These are phyloP conservation scores for Ecytonucleospora hepatopenaei DNA, from an alignment of 371 early-diverging fungal species.

Conservation along the genomic window DNA sequence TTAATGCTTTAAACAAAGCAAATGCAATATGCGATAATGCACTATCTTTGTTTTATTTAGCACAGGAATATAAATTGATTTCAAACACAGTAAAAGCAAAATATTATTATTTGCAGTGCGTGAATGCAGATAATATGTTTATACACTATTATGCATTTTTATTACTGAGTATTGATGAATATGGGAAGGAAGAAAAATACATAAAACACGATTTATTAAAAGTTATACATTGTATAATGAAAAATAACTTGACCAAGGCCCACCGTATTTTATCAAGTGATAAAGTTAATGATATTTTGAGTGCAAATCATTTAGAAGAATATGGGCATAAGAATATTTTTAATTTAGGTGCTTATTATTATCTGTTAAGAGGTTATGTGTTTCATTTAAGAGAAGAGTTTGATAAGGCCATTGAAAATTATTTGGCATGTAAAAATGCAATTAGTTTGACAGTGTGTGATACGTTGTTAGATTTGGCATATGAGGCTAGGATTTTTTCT, in stretches of 20 bases:
- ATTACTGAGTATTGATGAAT: not conserved
- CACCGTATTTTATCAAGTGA: conserved; percentile 12
- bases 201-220: not conserved
- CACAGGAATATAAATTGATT: conserved; percentile 40
- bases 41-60: conserved; percentile 31
- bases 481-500: conserved; percentile 17
- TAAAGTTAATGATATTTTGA: conserved; percentile 19
- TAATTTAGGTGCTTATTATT: conserved; percentile 6
- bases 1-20: conserved; percentile 26
- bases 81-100: conserved; percentile 35
- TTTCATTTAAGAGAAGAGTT: conserved; percentile 31
- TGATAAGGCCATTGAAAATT: conserved; percentile 31
- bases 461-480: conserved; percentile 26
- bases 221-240: not conserved
- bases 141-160: not conserved
- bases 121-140: not conserved
- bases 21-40: conserved; percentile 26
- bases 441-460: conserved; percentile 15
- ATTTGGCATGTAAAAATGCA: conserved; percentile 19
- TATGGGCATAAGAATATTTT: not conserved
- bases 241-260: conserved; percentile 7
- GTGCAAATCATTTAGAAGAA: conserved; percentile 5
- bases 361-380: conserved; percentile 37
- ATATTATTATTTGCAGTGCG: conserved; percentile 14
- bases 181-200: not conserved